Evolutionary conservation across 176 grass and related monocot species (phyloP), one percentile per base, ranked within the genome.

Genomic region (Luzula sylvatica): DNA sequence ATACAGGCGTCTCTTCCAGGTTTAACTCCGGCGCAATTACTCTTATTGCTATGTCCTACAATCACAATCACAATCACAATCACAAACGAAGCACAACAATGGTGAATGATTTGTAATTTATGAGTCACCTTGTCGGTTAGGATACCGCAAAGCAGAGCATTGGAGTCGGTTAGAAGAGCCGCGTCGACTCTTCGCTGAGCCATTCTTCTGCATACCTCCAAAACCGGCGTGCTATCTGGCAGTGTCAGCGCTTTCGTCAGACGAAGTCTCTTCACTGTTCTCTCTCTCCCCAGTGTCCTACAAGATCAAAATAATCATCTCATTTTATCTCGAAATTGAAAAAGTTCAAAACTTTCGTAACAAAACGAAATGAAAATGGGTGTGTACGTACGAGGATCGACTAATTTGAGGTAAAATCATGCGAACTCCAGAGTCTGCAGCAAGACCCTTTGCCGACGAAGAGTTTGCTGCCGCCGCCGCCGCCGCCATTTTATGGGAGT

Each of bases 81-180:
- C 12, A 11, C 23, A 39, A 5, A 13, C 13, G 11, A 1, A 22
- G 20, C 14, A 58, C 9, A 45, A 47, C 52, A 30, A 46, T 27
- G 44, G 14, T 28, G 46, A 25, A 50, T 11, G 7, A 7, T 18
- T 28, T 15, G 5, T 12, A 32, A 12, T 41, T 20, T 38, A 16
- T 35, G 7, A 15, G 3, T 11, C 21, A 86, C 81, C 87, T 82
- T 94, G 57, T 87, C 71, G 15, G 82, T 94, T 3, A 94, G 67
- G 62, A 94, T 94, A 46, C 82, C 87, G 29, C 82, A 83, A 42
- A 94, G 82, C 57, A 94, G 52, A 1, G 82, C 63, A 40, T 87
- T 94, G 14, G 78, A 79, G 64, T 94, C 78, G 22, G 78, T 94
- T 42, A 94, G 78, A 13, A 94, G 74, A 11, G 72, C 82, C 2